Percentiles rank a stretch among this genome's conserved stretches.
phyloP scores from a whole-genome alignment of 2,329 filamentous ascomycete genomes.

The Neonectria sp. region DNA sequence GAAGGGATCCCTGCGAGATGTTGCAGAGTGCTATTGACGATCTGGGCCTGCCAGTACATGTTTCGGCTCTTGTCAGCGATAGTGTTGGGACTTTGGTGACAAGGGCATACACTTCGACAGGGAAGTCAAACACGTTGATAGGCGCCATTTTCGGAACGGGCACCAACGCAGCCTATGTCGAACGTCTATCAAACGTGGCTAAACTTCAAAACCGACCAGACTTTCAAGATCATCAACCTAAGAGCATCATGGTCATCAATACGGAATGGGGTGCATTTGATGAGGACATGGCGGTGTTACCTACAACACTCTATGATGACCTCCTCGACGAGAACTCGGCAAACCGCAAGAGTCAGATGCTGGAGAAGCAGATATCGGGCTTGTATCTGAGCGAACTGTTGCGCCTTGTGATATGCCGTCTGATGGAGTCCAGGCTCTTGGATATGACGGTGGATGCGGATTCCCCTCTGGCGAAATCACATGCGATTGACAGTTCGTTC shows the following conservation, averaged over 20 bases:
- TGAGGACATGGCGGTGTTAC: slow-evolving; percentile 14
- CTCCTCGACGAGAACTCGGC: slow-evolving; percentile 74
- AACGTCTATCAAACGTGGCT: slow-evolving; percentile 70
- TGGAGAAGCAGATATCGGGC: slow-evolving; percentile 86
- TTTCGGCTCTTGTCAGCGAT: slow-evolving; percentile 25
- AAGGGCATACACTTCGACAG: slow-evolving; percentile 70
- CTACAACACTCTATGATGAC: slow-evolving; percentile 10
- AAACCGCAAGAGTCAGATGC: slow-evolving; percentile 85
- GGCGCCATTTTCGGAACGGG: slow-evolving; percentile 88
- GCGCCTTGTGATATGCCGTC: slow-evolving; percentile 63
- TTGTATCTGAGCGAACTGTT: slow-evolving; percentile 87
- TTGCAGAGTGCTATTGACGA: slow-evolving; percentile 20
- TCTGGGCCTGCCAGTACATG: slow-evolving; percentile 5
- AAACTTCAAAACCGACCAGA: slow-evolving; percentile 60
- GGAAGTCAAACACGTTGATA: slow-evolving; percentile 69
- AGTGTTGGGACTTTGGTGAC: slow-evolving; percentile 83
- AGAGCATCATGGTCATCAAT: slow-evolving; percentile 23
- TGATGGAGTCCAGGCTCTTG: not conserved
- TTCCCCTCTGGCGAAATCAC: not conserved
- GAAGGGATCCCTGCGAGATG: slow-evolving; percentile 22
- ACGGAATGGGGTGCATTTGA: slow-evolving; percentile 33
- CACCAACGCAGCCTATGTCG: slow-evolving; percentile 86
- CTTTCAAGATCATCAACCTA: not conserved
- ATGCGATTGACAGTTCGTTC: slow-evolving; percentile 4
- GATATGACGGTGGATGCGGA: not conserved